Evolutionary conservation across 2,329 filamentous ascomycete species (phyloP).

Genomic region (Pyrenophora graminea): DNA sequence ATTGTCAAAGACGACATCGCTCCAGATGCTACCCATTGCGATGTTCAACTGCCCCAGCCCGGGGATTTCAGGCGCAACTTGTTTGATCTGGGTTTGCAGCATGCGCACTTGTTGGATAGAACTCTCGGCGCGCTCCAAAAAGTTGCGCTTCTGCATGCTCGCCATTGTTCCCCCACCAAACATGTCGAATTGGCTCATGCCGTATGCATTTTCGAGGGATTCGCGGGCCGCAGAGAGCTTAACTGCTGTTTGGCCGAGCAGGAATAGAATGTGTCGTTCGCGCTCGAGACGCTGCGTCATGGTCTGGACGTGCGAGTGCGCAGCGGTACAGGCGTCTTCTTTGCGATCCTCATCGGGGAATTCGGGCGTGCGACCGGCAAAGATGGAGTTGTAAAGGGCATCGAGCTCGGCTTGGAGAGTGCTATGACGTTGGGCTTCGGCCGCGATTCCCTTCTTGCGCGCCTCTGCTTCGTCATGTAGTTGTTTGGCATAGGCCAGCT

Average conservation of each 20-base stretch:
- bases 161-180: constrained; percentile 55
- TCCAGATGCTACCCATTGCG: constrained; percentile 53
- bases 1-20: constrained; percentile 61
- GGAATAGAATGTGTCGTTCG: constrained; percentile 31
- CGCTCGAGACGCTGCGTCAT: constrained; percentile 28
- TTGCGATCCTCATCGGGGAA: constrained; percentile 40
- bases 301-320: constrained; percentile 15
- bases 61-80: constrained; percentile 47
- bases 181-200: constrained; percentile 49
- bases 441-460: constrained; percentile 19
- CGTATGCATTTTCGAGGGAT: constrained; percentile 31
- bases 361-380: constrained; percentile 37
- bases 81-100: constrained; percentile 47
- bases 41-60: constrained; percentile 50
- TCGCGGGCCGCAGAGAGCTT: constrained; percentile 29
- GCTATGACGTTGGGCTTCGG: constrained; percentile 22
- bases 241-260: constrained; percentile 27
- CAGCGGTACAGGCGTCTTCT: constrained; percentile 27
- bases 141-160: constrained; percentile 60
- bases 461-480: constrained; percentile 32
- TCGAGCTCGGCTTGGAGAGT: constrained; percentile 35
- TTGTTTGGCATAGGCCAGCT: constrained; percentile 31
- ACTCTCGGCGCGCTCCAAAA: constrained; percentile 55
- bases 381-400: constrained; percentile 39
- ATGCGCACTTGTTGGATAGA: constrained; percentile 48